phyloP scores from a whole-genome alignment of 2,329 filamentous ascomycete species.

The Scedosporium boydii region DNA sequence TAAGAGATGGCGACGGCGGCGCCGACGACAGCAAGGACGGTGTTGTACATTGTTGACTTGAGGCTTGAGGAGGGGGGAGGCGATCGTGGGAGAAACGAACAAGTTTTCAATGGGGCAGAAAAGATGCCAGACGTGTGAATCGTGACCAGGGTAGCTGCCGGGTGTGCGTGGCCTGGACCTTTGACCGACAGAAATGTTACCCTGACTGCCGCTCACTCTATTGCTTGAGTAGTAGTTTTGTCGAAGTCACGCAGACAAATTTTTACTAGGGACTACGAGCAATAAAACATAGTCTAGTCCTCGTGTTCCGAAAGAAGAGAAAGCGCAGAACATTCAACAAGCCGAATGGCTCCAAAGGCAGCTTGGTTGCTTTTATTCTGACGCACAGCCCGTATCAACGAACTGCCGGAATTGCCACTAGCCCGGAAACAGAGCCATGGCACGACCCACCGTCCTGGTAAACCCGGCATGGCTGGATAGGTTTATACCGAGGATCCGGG shows the following conservation, averaged over 20 bases:
- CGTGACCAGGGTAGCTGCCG: no score
- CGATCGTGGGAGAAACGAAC: background rate
- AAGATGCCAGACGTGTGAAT: no score
- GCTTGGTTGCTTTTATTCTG: background rate
- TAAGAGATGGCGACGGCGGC: constrained; percentile 14
- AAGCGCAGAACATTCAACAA: background rate
- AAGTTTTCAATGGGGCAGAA: no score
- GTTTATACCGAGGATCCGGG: background rate
- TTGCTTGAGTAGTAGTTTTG: no score
- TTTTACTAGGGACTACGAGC: background rate
- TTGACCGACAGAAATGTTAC: no score
- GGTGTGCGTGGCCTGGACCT: no score
- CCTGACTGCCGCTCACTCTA: no score
- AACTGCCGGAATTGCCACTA: background rate
- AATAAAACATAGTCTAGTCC: background rate
- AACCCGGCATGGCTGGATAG: background rate
- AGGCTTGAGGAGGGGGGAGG: background rate
- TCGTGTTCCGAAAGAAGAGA: background rate
- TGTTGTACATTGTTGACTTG: background rate
- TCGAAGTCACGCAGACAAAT: no score
- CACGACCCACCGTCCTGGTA: background rate
- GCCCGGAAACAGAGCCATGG: background rate
- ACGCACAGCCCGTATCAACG: background rate
- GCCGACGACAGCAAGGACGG: constrained; percentile 12
- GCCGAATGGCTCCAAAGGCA: background rate